Evolutionary conservation across 805 yeast species (phyloP).

Genomic region (Blastobotrys robertii): DNA sequence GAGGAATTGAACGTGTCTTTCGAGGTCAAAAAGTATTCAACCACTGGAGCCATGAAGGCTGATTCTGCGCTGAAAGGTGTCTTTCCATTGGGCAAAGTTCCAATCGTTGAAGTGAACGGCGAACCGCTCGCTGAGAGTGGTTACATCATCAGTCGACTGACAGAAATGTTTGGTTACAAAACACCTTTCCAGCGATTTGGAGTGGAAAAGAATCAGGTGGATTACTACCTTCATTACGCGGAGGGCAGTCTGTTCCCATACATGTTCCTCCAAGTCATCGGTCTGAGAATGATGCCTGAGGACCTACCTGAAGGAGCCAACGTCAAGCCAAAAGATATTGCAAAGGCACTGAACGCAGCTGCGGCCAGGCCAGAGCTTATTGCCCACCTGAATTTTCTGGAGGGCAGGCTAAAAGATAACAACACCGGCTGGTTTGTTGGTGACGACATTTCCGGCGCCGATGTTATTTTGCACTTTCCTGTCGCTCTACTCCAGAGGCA

Average conservation of each 20-base stretch:
- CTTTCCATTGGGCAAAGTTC: constrained; percentile 58
- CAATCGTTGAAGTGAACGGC: constrained; percentile 42
- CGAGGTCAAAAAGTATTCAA: constrained; percentile 41
- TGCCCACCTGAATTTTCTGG: constrained; percentile 33
- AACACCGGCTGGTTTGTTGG: constrained; percentile 50
- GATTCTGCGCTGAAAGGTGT: constrained; percentile 40
- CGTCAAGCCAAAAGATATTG: constrained; percentile 33
- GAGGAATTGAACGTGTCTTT: constrained; percentile 50
- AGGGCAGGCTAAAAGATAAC: constrained; percentile 33
- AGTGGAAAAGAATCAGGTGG: constrained; percentile 18
- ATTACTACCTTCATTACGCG: constrained; percentile 33
- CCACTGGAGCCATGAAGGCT: constrained; percentile 40
- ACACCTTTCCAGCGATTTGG: constrained; percentile 25
- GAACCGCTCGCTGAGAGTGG: constrained; percentile 51
- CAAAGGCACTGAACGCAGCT: constrained; percentile 37
- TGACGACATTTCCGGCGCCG: constrained; percentile 50
- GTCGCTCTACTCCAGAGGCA: constrained; percentile 6
- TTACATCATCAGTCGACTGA: constrained; percentile 42
- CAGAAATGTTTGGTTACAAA: constrained; percentile 37
- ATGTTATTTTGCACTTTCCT: constrained; percentile 46
- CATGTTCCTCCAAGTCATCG: constrained; percentile 28
- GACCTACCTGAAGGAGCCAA: background rate
- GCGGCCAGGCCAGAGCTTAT: constrained; percentile 42
- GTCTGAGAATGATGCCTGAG: constrained; percentile 22
- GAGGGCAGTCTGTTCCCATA: constrained; percentile 55